phyloP scores from a whole-genome alignment of 768 basidiomycete genomes.

The Lactarius evosmus region DNA sequence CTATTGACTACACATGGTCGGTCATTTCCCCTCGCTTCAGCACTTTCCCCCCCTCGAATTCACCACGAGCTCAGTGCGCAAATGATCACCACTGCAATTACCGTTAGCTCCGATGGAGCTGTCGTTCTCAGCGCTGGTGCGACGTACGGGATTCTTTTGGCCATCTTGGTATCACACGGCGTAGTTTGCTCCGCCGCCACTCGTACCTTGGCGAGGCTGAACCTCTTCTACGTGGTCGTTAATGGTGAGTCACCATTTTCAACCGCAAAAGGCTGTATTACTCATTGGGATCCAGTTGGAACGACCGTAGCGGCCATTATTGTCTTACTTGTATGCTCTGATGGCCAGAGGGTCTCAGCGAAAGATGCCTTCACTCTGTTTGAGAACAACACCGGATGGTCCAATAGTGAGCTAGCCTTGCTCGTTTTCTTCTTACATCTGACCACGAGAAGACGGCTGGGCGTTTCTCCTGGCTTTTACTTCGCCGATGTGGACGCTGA shows the following conservation, averaged over 20 bases:
- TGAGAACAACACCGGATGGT: slow-evolving; percentile 71
- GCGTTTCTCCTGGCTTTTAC: slow-evolving; percentile 71
- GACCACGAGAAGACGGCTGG: slow-evolving; percentile 54
- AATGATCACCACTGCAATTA: slow-evolving; percentile 72
- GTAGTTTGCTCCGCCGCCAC: slow-evolving; percentile 71
- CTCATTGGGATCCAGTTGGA: slow-evolving; percentile 44
- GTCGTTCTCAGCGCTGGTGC: slow-evolving; percentile 52
- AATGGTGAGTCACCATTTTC: slow-evolving; percentile 44
- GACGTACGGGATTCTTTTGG: slow-evolving; percentile 65
- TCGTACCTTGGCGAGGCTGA: slow-evolving; percentile 59
- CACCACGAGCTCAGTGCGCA: slow-evolving; percentile 46
- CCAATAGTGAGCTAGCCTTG: slow-evolving; percentile 44
- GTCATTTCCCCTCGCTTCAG: slow-evolving; percentile 19
- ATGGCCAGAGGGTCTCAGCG: slow-evolving; percentile 54
- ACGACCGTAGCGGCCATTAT: slow-evolving; percentile 63
- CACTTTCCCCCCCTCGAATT: neutral
- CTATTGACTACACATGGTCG: slow-evolving; percentile 70
- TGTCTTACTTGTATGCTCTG: slow-evolving; percentile 54
- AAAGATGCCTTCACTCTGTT: slow-evolving; percentile 64
- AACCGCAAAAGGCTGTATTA: neutral
- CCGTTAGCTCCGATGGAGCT: slow-evolving; percentile 54
- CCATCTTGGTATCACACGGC: slow-evolving; percentile 64
- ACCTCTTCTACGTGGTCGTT: slow-evolving; percentile 64
- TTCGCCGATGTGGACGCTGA: slow-evolving; percentile 76
- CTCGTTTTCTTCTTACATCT: neutral